Base-by-base conservation (phyloP, 176 grass and related monocot genomes). In the Paspalum vaginatum region DNA sequence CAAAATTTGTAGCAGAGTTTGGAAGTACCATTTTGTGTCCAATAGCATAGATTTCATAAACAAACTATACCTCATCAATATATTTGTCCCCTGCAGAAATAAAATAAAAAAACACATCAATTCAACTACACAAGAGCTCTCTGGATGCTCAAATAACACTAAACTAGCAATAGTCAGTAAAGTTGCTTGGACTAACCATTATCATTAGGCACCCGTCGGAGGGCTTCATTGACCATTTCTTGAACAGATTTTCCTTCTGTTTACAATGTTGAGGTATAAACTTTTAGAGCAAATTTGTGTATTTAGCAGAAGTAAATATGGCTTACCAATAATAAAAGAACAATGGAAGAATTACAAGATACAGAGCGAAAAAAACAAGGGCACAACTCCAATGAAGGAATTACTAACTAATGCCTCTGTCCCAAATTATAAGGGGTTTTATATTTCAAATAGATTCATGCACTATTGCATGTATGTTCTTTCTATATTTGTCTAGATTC, bases 241-340 rank as follows among this genome's bases (percentile, higher is more conserved):
- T 99, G 92, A 81, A 99, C 96, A 68, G 96, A 99, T 84, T 99
- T 99, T 60, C 96, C 96, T 86, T 99, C 96, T 99, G 96, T 40
- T 37, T 38, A 74, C 64, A 77, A 86, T 81, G 64, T 76, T 22
- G 77, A 81, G 38, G n/a, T 54, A 41, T 21, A 8, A 59, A 52
- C 18, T 32, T 1, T 82, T 40, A 89, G 83, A 73, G 6, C 48
- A 78, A 50, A 61, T 37, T 58, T 66, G 18, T 1, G 16, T 78
- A 49, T 72, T 47, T 63, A 75, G 16, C 40, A 79, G 1, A 49
- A 75, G 20, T 57, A 65, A 25, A 59, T 40, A 60, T 52, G 47
- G 32, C 57, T 75, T 58, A 62, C 21, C 11, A 61, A 79, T 62
- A 61, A 37, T 58, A 66, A 44, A 32, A 68, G n/a, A 66, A 15